A percentile compares a stretch with the other conserved stretches of the same genome.
phyloP scores from a whole-genome alignment of 140 eudicot genomes.

The Senecio squalidus region DNA sequence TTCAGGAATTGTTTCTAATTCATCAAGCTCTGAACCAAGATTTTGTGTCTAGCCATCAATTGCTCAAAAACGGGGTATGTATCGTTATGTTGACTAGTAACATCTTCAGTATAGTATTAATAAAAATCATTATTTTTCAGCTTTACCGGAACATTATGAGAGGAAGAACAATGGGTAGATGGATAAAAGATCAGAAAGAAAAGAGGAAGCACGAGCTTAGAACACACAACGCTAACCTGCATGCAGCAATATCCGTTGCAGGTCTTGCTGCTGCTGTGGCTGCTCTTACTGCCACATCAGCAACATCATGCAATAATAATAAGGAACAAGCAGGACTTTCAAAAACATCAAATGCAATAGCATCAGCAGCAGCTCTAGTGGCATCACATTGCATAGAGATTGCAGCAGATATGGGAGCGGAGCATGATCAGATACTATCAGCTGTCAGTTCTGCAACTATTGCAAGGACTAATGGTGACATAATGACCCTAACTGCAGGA shows the following conservation, averaged over 20 bases:
- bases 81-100: background rate
- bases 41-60: conserved; percentile 52
- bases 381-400: conserved; percentile 94
- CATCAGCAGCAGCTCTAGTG: conserved; percentile 93
- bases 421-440: conserved; percentile 67
- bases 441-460: conserved; percentile 72
- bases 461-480: conserved; percentile 82
- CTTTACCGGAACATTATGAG: conserved; percentile 58
- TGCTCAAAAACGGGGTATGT: conserved; percentile 72
- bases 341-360: conserved; percentile 57
- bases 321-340: conserved; percentile 26
- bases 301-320: conserved; percentile 27
- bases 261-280: conserved; percentile 97
- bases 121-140: conserved; percentile 21
- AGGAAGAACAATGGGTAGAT: conserved; percentile 74
- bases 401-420: conserved; percentile 92
- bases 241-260: conserved; percentile 88
- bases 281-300: conserved; percentile 62
- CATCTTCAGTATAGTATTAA: background rate
- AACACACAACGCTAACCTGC: conserved; percentile 82
- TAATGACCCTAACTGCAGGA: conserved; percentile 93
- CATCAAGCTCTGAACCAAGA: conserved; percentile 83
- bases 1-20: conserved; percentile 67
- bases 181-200: conserved; percentile 87
- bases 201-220: conserved; percentile 70